phyloP scores from a whole-genome alignment of 1,284 basidiomycete species.

The Ceratorhiza oryzae-sativae region DNA sequence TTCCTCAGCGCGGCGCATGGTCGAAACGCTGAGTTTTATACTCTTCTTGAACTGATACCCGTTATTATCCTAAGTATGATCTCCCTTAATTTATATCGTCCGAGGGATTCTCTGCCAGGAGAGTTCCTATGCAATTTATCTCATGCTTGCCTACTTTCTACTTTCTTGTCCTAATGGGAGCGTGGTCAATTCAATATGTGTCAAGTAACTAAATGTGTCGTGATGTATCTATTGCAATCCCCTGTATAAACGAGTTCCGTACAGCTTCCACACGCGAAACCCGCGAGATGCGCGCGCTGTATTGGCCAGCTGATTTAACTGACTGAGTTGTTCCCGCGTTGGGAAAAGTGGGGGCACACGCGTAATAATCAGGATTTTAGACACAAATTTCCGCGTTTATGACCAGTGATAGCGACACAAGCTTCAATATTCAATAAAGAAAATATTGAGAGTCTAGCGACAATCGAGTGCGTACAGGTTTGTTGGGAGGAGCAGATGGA shows the following conservation, averaged over 20 bases:
- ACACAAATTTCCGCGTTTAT: no score
- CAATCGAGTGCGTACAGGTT: not conserved
- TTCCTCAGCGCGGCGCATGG: no score
- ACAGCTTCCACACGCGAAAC: no score
- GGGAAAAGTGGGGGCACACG: no score
- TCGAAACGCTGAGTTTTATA: not conserved
- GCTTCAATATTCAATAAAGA: no score
- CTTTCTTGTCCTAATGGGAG: not conserved
- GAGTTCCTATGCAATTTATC: not conserved
- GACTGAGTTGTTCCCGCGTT: no score
- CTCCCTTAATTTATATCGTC: not conserved
- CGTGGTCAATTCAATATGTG: not conserved
- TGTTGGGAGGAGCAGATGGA: not conserved
- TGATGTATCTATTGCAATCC: slow-evolving; percentile 16
- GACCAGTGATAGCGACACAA: no score
- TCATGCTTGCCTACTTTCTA: not conserved
- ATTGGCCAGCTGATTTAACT: no score
- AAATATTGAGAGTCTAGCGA: no score
- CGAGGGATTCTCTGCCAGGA: not conserved
- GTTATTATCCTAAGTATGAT: not conserved
- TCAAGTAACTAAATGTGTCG: not conserved
- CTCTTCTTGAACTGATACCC: not conserved
- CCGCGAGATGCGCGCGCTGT: no score
- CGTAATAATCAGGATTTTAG: no score
- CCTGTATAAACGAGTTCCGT: no score